Percentiles rank a stretch among this genome's conserved stretches.
Conservation (phyloP, 148 eudicot genomes). For the Diospyros kaki region DNA sequence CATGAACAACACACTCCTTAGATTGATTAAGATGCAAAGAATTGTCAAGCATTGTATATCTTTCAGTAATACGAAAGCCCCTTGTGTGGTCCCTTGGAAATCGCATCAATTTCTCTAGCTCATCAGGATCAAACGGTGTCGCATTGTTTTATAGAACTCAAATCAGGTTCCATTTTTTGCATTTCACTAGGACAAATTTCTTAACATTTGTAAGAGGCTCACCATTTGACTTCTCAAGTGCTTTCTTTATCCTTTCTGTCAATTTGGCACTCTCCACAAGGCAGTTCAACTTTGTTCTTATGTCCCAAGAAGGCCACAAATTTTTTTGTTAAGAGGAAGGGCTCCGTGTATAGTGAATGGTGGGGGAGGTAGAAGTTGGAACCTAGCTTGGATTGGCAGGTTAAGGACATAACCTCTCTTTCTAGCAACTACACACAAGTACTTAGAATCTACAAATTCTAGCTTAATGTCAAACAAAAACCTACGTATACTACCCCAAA, state of each 20-base stretch:
- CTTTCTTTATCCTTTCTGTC: slow-evolving; percentile 55
- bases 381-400: slow-evolving; percentile 56
- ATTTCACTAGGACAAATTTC: slow-evolving; percentile 44
- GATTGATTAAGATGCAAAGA: slow-evolving; percentile 57
- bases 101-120: slow-evolving; percentile 71
- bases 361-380: slow-evolving; percentile 61
- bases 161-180: slow-evolving; percentile 74
- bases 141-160: slow-evolving; percentile 84
- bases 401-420: slow-evolving; percentile 80
- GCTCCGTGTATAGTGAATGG: slow-evolving; percentile 61
- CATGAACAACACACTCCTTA: neutral
- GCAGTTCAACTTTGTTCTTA: slow-evolving; percentile 63
- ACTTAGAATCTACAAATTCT: slow-evolving; percentile 75
- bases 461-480: slow-evolving; percentile 63
- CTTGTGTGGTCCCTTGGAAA: slow-evolving; percentile 79
- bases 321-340: slow-evolving; percentile 43
- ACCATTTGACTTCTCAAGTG: slow-evolving; percentile 45
- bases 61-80: slow-evolving; percentile 68
- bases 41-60: slow-evolving; percentile 75
- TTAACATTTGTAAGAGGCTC: slow-evolving; percentile 49
- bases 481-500: slow-evolving; percentile 69
- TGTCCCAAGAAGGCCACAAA: slow-evolving; percentile 88
- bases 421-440: slow-evolving; percentile 66
- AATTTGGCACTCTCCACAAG: slow-evolving; percentile 62
- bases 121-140: slow-evolving; percentile 86